A percentile compares a stretch with the other conserved stretches of the same genome.
phyloP scores from a whole-genome alignment of 1,139 yeast species.

The Yamadazyma spencermartinsiae region DNA sequence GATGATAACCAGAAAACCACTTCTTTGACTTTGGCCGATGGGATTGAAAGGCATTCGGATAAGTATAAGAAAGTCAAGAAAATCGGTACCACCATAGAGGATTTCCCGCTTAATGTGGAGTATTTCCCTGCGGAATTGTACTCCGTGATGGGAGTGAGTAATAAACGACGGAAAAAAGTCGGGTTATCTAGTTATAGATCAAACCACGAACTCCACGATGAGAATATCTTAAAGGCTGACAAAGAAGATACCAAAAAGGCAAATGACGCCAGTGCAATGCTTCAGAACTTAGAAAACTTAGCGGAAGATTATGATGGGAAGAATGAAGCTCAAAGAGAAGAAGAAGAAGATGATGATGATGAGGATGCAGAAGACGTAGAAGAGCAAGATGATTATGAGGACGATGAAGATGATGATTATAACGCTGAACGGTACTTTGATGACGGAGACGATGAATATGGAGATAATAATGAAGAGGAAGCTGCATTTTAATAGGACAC shows the following conservation, averaged over 20 bases:
- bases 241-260: constrained; percentile 22
- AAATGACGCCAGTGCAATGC: constrained; percentile 24
- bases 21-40: constrained; percentile 37
- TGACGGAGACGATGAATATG: constrained; percentile 76
- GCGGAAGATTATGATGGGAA: constrained; percentile 55
- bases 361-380: constrained; percentile 45
- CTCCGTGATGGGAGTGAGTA: constrained; percentile 68
- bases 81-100: constrained; percentile 76
- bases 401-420: constrained; percentile 67
- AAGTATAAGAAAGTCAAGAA: constrained; percentile 69
- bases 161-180: constrained; percentile 52
- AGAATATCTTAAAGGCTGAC: constrained; percentile 17
- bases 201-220: constrained; percentile 34
- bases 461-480: constrained; percentile 82
- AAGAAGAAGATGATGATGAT: constrained; percentile 39
- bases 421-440: constrained; percentile 57
- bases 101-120: constrained; percentile 73
- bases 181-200: constrained; percentile 50
- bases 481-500: constrained; percentile 38
- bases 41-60: constrained; percentile 74
- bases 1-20: constrained; percentile 25
- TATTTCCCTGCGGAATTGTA: constrained; percentile 83
- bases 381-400: constrained; percentile 59
- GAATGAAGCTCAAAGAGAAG: constrained; percentile 39
- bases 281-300: constrained; percentile 61